These are phyloP conservation scores for Plenodomus lindquistii DNA, from an alignment of 2,329 filamentous ascomycete genomes.

Conservation along the genomic window DNA sequence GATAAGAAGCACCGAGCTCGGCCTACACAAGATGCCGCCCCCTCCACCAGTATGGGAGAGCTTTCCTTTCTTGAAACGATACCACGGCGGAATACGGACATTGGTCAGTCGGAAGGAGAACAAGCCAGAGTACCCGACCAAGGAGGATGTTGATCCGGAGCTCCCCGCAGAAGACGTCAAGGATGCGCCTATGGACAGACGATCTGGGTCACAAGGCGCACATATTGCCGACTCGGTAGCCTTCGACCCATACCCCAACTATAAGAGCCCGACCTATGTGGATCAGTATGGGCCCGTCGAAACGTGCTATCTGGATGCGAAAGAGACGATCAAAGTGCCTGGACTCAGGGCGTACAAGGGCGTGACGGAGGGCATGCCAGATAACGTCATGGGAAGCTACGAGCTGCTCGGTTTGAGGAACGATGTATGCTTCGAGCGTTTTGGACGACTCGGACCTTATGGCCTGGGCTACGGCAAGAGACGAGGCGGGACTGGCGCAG, in stretches of 20 bases:
- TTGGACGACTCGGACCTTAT: conserved; percentile 85
- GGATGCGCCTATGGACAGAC: conserved; percentile 35
- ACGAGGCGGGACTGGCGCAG: conserved; percentile 81
- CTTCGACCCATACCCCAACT: conserved; percentile 72
- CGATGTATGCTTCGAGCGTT: conserved; percentile 91
- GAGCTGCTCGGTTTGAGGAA: conserved; percentile 76
- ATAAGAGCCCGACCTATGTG: conserved; percentile 61
- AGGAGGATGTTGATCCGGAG: conserved; percentile 53
- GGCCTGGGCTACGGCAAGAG: conserved; percentile 82
- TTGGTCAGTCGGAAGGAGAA: conserved; percentile 69
- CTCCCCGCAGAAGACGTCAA: conserved; percentile 28
- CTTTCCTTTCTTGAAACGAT: conserved; percentile 83
- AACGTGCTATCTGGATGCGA: conserved; percentile 77
- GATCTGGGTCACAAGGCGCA: conserved; percentile 23
- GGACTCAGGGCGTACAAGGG: conserved; percentile 74
- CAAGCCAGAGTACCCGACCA: conserved; percentile 78
- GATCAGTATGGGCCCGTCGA: conserved; percentile 62
- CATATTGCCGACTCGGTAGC: conserved; percentile 38
- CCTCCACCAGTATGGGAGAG: conserved; percentile 80
- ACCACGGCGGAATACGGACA: conserved; percentile 83
- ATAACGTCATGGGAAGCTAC: conserved; percentile 85
- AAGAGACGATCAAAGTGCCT: conserved; percentile 68
- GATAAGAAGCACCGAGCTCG: conserved; percentile 63
- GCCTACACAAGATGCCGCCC: conserved; percentile 62
- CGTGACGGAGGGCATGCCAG: conserved; percentile 80